Conservation (phyloP, 805 yeast genomes). For the Vanderwaltozyma verrucispora region DNA sequence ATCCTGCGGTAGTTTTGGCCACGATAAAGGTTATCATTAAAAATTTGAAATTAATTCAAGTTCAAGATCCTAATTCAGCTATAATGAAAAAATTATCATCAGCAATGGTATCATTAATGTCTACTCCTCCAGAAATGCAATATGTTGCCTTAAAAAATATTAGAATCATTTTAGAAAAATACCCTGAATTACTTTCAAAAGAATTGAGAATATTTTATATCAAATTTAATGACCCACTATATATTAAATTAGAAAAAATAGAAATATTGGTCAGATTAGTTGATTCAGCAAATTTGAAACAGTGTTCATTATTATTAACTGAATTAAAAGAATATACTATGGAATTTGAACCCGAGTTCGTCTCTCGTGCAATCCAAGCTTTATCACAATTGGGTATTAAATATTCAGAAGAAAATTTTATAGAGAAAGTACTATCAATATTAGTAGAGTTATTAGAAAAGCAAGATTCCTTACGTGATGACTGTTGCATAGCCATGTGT, state of each 20-base stretch:
- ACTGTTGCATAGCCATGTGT: constrained; percentile 47
- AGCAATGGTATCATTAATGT: constrained; percentile 78
- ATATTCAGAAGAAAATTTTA: constrained; percentile 34
- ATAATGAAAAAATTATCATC: constrained; percentile 66
- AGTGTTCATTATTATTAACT: constrained; percentile 47
- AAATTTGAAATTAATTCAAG: constrained; percentile 44
- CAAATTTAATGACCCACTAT: constrained; percentile 76
- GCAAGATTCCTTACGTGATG: constrained; percentile 57
- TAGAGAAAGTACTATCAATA: constrained; percentile 49
- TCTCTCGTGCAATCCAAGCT: constrained; percentile 50
- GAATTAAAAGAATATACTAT: constrained; percentile 73
- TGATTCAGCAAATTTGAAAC: constrained; percentile 36
- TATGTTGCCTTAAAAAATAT: constrained; percentile 88
- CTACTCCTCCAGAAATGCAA: constrained; percentile 89
- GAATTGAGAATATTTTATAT: constrained; percentile 86
- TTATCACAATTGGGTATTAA: constrained; percentile 66
- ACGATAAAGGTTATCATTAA: constrained; percentile 72
- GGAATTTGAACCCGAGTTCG: constrained; percentile 79
- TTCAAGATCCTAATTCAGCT: constrained; percentile 9
- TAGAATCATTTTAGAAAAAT: constrained; percentile 77
- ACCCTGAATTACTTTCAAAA: constrained; percentile 65
- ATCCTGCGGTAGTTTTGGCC: constrained; percentile 86
- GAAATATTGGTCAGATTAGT: constrained; percentile 66
- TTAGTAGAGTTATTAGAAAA: constrained; percentile 49
- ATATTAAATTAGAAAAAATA: constrained; percentile 64